Evolutionary conservation across 1,284 basidiomycete species (phyloP).

Genomic region (Ustilago crameri): DNA sequence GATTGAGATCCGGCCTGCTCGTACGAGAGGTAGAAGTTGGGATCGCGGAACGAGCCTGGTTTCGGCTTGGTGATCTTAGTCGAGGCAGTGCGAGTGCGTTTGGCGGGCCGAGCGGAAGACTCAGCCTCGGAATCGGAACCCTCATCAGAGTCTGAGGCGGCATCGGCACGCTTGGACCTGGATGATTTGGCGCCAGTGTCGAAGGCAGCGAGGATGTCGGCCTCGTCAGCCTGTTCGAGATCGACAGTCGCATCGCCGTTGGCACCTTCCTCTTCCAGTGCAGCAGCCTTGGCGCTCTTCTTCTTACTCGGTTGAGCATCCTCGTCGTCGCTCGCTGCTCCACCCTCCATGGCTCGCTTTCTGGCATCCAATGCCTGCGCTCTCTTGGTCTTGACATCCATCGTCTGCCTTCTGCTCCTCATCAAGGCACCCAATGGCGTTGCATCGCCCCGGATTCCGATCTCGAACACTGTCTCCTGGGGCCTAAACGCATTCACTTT

Average conservation of each 20-base stretch:
- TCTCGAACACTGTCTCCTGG: constrained; percentile 89
- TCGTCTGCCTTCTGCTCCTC: constrained; percentile 84
- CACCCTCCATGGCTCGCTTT: constrained; percentile 60
- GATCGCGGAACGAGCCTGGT: constrained; percentile 76
- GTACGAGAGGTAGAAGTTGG: constrained; percentile 90
- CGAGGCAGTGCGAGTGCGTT: constrained; percentile 14
- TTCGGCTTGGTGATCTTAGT: constrained; percentile 13
- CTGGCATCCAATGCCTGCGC: constrained; percentile 47
- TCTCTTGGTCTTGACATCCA: constrained; percentile 74
- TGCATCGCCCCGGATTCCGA: constrained; percentile 79
- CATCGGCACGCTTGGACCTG: not conserved
- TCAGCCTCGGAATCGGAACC: constrained; percentile 70
- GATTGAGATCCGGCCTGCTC: constrained; percentile 84
- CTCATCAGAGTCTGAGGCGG: constrained; percentile 49
- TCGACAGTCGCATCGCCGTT: constrained; percentile 69
- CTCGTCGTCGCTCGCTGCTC: constrained; percentile 16
- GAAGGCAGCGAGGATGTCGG: constrained; percentile 49
- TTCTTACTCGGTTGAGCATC: constrained; percentile 32
- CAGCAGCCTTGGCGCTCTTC: constrained; percentile 21
- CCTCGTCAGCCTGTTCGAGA: constrained; percentile 74
- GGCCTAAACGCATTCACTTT: constrained; percentile 86
- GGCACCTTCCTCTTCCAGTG: constrained; percentile 42
- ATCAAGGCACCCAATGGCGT: constrained; percentile 73
- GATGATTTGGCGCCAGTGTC: constrained; percentile 27
- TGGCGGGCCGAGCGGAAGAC: constrained; percentile 57